These are phyloP conservation scores for Fermentozyma sake DNA, from an alignment of 1,139 yeast genomes.

Conservation along the genomic window DNA sequence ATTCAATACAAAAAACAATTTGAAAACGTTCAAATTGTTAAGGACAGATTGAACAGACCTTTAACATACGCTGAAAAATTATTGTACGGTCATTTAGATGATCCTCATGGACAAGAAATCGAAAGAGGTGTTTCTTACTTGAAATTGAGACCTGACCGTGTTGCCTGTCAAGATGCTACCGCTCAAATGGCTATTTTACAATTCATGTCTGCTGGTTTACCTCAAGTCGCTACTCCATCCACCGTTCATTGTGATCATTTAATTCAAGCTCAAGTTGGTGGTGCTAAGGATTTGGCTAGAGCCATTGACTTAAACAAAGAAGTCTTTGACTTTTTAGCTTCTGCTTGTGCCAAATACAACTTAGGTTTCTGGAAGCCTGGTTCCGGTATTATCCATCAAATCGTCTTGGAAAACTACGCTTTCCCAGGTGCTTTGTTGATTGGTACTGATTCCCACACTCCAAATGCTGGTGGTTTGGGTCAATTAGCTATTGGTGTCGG, in stretches of 20 bases:
- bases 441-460: slow-evolving; percentile 99
- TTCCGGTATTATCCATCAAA: slow-evolving; percentile 98
- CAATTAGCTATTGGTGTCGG: slow-evolving; percentile 99
- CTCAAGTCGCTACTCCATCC: slow-evolving; percentile 91
- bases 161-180: slow-evolving; percentile 99
- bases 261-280: slow-evolving; percentile 96
- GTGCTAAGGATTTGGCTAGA: slow-evolving; percentile 86
- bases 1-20: slow-evolving; percentile 72
- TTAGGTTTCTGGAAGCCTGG: slow-evolving; percentile 99
- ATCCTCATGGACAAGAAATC: slow-evolving; percentile 92
- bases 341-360: slow-evolving; percentile 96
- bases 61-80: slow-evolving; percentile 96
- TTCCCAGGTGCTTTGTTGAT: slow-evolving; percentile 97
- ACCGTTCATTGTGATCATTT: slow-evolving; percentile 99
- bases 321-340: slow-evolving; percentile 90
- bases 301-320: slow-evolving; percentile 93
- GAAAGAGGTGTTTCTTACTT: slow-evolving; percentile 95
- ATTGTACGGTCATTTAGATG: slow-evolving; percentile 92
- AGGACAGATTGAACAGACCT: slow-evolving; percentile 85
- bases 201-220: slow-evolving; percentile 96
- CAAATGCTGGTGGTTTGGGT: slow-evolving; percentile 99
- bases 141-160: slow-evolving; percentile 98
- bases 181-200: slow-evolving; percentile 99
- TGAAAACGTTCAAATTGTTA: slow-evolving; percentile 84
- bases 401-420: slow-evolving; percentile 94